Evolutionary conservation across 2,329 filamentous ascomycete species (phyloP), one percentile per base, ranked within the genome.

Genomic region (Byssoonygena ceratinophila): DNA sequence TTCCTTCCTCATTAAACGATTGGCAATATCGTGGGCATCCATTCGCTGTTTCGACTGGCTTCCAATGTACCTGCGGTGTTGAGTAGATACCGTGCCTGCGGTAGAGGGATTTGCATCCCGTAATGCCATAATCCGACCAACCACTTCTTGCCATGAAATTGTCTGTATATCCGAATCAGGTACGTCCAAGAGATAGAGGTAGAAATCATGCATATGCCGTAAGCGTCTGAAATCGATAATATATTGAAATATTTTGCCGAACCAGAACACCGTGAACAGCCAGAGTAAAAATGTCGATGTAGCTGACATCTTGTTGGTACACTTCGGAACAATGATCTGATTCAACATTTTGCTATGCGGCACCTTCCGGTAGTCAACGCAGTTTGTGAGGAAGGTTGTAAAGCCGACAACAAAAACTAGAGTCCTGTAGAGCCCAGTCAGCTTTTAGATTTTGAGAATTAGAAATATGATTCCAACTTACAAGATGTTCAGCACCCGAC

Each of bases 1-100:
- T 57, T 96, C 91, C 63, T 87, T 85, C 54, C 92, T 84, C 92
- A 98, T 97, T 43, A 98, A 72, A 29, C 92, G 82, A 64, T 97
- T 98, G 5, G 92, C 92, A 66, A 98, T 97, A 63, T 96, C 92
- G 62, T 96, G 88, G 9, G 92, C 92, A 68, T 96, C 92, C 60
- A 98, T 83, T 57, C 91, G 80, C 69, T 97, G 88, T 66, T 96
- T 94, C 20, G 88, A 94, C 64, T 94, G 88, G 54, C 83, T 89
- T 43, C 86, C 85, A 57, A 91, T 76, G 54, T 79, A 80, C 57
- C 76, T 78, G 55, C 79, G 76, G 58, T 78, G 77, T 55, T 74
- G 71, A 9, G 78, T 72, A n/a, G 77, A 77, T 14, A 82, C 71
- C 16, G 77, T 78, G 6, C 77, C 74, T 1, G 80, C 80, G n/a